Conservation (phyloP, 345 rosid genomes). For the Brassica cretica region DNA sequence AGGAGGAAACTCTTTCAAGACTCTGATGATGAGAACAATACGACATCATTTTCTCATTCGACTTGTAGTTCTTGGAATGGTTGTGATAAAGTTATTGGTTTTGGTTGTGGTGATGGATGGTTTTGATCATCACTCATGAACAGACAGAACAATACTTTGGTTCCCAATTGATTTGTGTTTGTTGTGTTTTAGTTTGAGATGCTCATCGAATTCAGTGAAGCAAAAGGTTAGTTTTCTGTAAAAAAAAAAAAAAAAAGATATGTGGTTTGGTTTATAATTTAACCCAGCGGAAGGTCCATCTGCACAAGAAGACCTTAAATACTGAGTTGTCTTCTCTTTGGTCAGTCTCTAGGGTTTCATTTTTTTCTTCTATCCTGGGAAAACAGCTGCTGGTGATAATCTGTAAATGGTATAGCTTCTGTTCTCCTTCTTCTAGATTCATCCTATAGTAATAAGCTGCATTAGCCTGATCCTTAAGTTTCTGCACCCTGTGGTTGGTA, state of each 20-base stretch:
- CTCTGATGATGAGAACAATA: neutral
- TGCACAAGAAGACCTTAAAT: slow-evolving; percentile 1
- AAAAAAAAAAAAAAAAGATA: neutral
- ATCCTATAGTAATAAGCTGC: neutral
- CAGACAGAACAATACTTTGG: slow-evolving; percentile 21
- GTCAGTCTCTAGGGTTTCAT: slow-evolving; percentile 3
- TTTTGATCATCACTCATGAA: slow-evolving; percentile 10
- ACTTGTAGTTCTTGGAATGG: slow-evolving; percentile 32
- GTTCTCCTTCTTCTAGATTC: neutral
- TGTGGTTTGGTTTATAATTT: neutral
- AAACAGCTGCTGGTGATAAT: neutral
- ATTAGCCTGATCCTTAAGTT: neutral
- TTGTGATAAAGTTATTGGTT: slow-evolving; percentile 2
- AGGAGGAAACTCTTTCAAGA: slow-evolving; percentile 34
- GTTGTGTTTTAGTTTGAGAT: neutral
- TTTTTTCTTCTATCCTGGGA: neutral
- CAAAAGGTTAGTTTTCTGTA: neutral
- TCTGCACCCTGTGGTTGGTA: too few relatives aligned
- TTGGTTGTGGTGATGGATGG: slow-evolving; percentile 18
- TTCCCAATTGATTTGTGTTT: slow-evolving; percentile 23
- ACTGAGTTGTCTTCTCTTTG: neutral
- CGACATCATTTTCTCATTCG: neutral
- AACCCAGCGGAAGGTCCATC: slow-evolving; percentile 3
- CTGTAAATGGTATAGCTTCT: slow-evolving; percentile 13
- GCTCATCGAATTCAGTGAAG: slow-evolving; percentile 6